These are phyloP conservation scores for Fusarium anthophilum DNA, from an alignment of 2,329 filamentous ascomycete genomes.

Conservation along the genomic window DNA sequence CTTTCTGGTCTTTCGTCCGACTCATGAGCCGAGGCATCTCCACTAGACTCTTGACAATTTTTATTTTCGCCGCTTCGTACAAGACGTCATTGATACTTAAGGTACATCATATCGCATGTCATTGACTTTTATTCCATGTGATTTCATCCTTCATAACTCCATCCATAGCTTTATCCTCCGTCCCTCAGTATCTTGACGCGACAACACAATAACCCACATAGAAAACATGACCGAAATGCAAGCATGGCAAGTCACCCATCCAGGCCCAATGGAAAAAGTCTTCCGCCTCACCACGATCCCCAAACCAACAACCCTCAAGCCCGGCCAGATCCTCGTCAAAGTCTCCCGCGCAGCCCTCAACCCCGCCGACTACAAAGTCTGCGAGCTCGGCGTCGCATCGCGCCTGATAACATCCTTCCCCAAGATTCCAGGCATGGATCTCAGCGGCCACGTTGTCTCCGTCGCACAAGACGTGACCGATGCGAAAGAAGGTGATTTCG, in stretches of 20 bases:
- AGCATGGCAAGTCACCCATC: slow-evolving; percentile 42
- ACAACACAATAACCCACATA: not conserved
- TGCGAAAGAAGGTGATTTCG: slow-evolving; percentile 52
- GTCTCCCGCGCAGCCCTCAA: slow-evolving; percentile 57
- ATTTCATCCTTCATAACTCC: not conserved
- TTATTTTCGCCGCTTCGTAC: not conserved
- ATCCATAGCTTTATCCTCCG: not conserved
- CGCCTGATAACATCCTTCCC: slow-evolving; percentile 48
- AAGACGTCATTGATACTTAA: slow-evolving; percentile 26
- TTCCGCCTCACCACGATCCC: slow-evolving; percentile 35
- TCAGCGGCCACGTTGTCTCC: slow-evolving; percentile 58
- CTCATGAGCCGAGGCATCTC: slow-evolving; percentile 15
- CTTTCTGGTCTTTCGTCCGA: not conserved
- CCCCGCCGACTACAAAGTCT: slow-evolving; percentile 60
- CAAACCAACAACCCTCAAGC: slow-evolving; percentile 35
- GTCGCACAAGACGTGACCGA: slow-evolving; percentile 41
- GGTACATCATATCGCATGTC: not conserved
- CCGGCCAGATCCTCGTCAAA: slow-evolving; percentile 52
- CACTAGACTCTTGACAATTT: slow-evolving; percentile 12
- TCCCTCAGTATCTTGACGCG: not conserved
- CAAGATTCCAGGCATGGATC: slow-evolving; percentile 60
- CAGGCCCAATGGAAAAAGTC: slow-evolving; percentile 39
- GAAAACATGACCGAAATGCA: slow-evolving; percentile 37
- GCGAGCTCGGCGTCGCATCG: slow-evolving; percentile 52
- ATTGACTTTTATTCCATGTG: not conserved